These are phyloP conservation scores for Gautieria morchelliformis DNA, from an alignment of 768 basidiomycete genomes.

Conservation along the genomic window DNA sequence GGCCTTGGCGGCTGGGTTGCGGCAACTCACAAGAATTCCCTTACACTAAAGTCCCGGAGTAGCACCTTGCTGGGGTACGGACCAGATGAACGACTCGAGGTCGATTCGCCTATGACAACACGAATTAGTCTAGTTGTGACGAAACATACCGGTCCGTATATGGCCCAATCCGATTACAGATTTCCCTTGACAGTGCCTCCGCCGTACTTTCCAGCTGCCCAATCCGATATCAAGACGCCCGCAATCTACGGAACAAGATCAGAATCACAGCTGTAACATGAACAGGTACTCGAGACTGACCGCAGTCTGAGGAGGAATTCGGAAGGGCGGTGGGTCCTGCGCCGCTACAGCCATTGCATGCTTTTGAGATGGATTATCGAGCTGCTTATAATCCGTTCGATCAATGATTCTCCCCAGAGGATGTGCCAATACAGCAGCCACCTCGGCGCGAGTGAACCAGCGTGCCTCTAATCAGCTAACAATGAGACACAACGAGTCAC, in stretches of 20 bases:
- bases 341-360: conserved; percentile 10
- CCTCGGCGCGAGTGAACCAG: conserved; percentile 77
- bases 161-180: not conserved
- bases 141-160: too few relatives aligned
- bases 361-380: conserved; percentile 30
- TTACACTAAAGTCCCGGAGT: too few relatives aligned
- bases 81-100: too few relatives aligned
- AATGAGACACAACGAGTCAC: not conserved
- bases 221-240: conserved; percentile 75
- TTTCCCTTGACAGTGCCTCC: conserved; percentile 5
- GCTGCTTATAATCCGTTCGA: conserved; percentile 40
- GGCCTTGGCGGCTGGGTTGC: too few relatives aligned
- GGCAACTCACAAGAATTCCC: too few relatives aligned
- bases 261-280: not conserved
- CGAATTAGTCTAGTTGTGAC: too few relatives aligned
- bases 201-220: conserved; percentile 35
- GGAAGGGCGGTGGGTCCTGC: conserved; percentile 44
- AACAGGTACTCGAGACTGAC: conserved; percentile 3
- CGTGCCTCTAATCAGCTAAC: conserved; percentile 56
- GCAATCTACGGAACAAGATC: conserved; percentile 37
- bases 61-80: too few relatives aligned
- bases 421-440: conserved; percentile 54
- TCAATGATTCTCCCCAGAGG: conserved; percentile 38
- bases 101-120: too few relatives aligned
- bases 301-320: conserved; percentile 65